Evolutionary conservation across 2,329 filamentous ascomycete species (phyloP), one percentile per base, ranked within the genome.

Genomic region (Helminthosporium solani): DNA sequence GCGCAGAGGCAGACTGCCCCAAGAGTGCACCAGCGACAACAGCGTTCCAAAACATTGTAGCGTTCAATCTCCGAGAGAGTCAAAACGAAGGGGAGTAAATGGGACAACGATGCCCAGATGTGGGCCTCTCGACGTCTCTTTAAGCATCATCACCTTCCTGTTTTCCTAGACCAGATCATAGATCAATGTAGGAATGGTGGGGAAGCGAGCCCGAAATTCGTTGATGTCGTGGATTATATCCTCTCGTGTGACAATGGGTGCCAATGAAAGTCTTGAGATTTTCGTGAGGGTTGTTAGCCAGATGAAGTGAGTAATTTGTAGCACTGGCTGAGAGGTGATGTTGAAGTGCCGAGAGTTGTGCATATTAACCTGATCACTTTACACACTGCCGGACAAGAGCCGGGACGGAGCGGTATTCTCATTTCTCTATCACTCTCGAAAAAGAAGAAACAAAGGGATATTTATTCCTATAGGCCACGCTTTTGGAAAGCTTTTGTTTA

Each of bases 41-140:
- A 12, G 57, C 44, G 49, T 57, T 54, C 54, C 54, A 61, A 47
- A 58, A 50, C 60, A 64, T 64, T 37, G 35, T 45, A 43, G 49
- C 36, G 28, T 27, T 31, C 9, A 9, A 27, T 38, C 38, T 45
- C 20, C n/a, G 21, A 18, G 36, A 42, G 45, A 40, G 27, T 36
- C 38, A 14, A 38, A 47, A 14, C 14, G 9, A n/a, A 38, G 35
- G 20, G 14, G 19, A 47, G 28, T 21, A 25, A 47, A 38, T 39
- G 25, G 44, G 40, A 40, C 31, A 42, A 50, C 35, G 25, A 25
- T 25, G 23, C 23, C 12, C 14, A 19, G 39, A 28, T 11, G 46
- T 33, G 16, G 41, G 33, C 34, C 12, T 18, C 25, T 27, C 40
- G 31, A 15, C 27, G 31, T 34, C 36, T 54, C 50, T 36, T 52